Conservation (phyloP, 1,284 basidiomycete species). For the Boletus calvinii region DNA sequence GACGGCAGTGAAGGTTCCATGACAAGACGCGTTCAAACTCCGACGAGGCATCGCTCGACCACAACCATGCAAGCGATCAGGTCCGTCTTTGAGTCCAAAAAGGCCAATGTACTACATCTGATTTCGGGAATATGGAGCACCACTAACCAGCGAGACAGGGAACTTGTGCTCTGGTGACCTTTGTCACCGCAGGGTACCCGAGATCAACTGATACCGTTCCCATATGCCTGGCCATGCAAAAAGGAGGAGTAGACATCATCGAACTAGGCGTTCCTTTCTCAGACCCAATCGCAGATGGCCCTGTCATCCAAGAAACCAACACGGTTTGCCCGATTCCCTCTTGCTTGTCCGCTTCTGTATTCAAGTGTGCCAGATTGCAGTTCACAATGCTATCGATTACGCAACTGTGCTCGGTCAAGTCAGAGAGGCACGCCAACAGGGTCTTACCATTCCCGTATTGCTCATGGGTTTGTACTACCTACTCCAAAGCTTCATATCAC, state of each 20-base stretch:
- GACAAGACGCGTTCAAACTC: slow-evolving; percentile 1
- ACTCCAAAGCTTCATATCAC: background rate
- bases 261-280: slow-evolving; percentile 97
- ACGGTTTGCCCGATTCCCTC: slow-evolving; percentile 53
- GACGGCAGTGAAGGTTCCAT: slow-evolving; percentile 52
- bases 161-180: slow-evolving; percentile 77
- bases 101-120: slow-evolving; percentile 50
- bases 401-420: slow-evolving; percentile 74
- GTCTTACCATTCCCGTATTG: slow-evolving; percentile 83
- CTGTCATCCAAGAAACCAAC: slow-evolving; percentile 90
- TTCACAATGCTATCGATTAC: slow-evolving; percentile 80
- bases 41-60: background rate
- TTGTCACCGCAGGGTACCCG: slow-evolving; percentile 92
- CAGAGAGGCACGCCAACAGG: slow-evolving; percentile 75
- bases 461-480: slow-evolving; percentile 74
- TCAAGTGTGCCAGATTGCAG: slow-evolving; percentile 62
- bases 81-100: slow-evolving; percentile 72
- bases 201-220: slow-evolving; percentile 78
- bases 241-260: slow-evolving; percentile 92
- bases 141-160: slow-evolving; percentile 49
- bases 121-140: background rate
- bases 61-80: slow-evolving; percentile 72
- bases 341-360: background rate
- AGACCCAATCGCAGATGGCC: slow-evolving; percentile 95
- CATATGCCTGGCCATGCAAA: slow-evolving; percentile 87